phyloP scores from a whole-genome alignment of 75 land plant species.

The Ceratopteris richardii region DNA sequence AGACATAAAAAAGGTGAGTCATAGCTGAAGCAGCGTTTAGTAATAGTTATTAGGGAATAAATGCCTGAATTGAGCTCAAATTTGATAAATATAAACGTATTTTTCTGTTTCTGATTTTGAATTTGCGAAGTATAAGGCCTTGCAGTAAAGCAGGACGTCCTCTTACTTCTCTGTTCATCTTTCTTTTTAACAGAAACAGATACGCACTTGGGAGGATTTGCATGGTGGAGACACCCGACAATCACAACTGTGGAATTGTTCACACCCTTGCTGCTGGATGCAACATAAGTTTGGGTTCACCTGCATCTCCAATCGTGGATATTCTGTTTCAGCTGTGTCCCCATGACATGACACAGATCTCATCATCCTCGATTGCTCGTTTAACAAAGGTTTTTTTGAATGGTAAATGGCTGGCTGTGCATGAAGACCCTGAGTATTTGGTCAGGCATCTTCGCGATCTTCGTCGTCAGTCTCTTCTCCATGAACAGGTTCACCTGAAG shows the following conservation, averaged over 20 bases:
- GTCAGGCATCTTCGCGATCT: constrained; percentile 31
- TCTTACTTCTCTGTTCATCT: too few species aligned
- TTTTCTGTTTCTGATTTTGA: too few species aligned
- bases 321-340: constrained; percentile 40
- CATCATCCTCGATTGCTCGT: constrained; percentile 17
- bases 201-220: constrained; percentile 68
- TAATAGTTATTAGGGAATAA: too few species aligned
- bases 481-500: constrained; percentile 41
- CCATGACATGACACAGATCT: constrained; percentile 33
- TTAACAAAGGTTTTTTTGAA: constrained; percentile 62
- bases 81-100: too few species aligned
- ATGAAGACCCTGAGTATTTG: constrained; percentile 36
- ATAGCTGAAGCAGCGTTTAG: too few species aligned
- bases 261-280: constrained; percentile 72
- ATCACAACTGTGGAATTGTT: constrained; percentile 82
- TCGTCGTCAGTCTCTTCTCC: constrained; percentile 38
- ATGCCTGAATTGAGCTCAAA: too few species aligned
- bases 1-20: too few species aligned
- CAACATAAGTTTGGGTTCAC: constrained; percentile 37
- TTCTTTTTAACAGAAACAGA: constrained; percentile 1
- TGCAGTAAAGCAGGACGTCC: too few species aligned
- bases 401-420: constrained; percentile 77
- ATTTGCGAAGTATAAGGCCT: too few species aligned
- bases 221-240: constrained; percentile 88
- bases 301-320: constrained; percentile 31